Base-by-base conservation (phyloP, 208 protist species). In the Novymonas esmeraldas region DNA sequence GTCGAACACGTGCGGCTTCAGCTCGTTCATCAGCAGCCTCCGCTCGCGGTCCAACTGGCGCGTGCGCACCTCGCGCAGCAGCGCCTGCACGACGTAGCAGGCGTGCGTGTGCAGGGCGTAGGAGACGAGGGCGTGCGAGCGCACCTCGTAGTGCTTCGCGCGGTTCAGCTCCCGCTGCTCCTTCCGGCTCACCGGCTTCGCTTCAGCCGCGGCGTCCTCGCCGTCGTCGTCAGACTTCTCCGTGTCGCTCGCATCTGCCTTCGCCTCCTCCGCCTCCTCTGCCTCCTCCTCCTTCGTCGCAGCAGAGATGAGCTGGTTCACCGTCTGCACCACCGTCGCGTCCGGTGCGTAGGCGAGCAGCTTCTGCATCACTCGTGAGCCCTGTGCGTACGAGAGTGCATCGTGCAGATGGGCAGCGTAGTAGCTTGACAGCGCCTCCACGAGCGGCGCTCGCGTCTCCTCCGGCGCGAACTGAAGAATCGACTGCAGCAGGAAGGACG, bases 1-100 rank as follows among this genome's bases (percentile, higher is more conserved):
- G 38, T 89, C 80, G 42, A 96, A 94, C 14, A 96, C 92, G 45
- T 86, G 79, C 34, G 92, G 89, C 71, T 96, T 96, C 58, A 96
- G 79, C 58, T 89, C 81, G 39, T 90, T 82, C 89, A 95, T 91
- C 33, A 96, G 76, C 22, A 73, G 52, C 55, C 81, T 85, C 45
- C 87, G 84, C 57, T 89, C 76, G 2, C 34, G 29, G 10, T 94
- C 83, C 33, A 96, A 69, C 39, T 85, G 55, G 4, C 92, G 86
- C 20, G 61, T 68, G 33, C 80, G 65, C 31, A 80, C 84, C 73
- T 93, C 89, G 24, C 79, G 87, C 29, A 96, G 78, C 9, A 96
- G 74, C 20, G 85, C 78, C 64, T 88, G 89, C 50, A 96, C 80
- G 10, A 87, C 82, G 69, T 87, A 96, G 68, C 92, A 95, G 9